These are phyloP conservation scores for Melaleuca quinquenervia DNA, from an alignment of 345 rosid genomes.

Conservation along the genomic window DNA sequence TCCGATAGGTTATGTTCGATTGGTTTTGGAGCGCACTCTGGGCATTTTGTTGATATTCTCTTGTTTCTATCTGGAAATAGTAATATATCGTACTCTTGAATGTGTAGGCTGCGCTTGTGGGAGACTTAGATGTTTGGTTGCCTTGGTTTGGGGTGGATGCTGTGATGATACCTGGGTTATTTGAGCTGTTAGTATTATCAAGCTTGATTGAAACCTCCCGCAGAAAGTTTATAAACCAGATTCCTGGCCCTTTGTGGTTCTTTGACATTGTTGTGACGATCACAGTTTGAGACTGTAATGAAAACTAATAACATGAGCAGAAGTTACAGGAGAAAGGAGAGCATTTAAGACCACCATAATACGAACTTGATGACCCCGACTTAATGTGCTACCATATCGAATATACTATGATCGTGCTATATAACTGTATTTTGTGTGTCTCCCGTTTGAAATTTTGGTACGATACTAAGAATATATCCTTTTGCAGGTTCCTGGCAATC, in stretches of 20 bases:
- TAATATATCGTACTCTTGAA: background rate
- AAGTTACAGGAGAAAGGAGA: background rate
- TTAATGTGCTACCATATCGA: background rate
- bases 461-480: background rate
- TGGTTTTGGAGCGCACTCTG: background rate
- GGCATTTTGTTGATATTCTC: background rate
- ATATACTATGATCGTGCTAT: background rate
- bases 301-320: background rate
- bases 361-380: background rate
- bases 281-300: background rate
- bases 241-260: background rate
- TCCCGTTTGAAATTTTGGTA: background rate
- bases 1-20: background rate
- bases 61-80: background rate
- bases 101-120: background rate
- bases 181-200: background rate
- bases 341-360: background rate
- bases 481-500: constrained; percentile 54
- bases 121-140: background rate
- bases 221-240: background rate
- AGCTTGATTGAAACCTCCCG: background rate
- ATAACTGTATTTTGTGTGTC: background rate
- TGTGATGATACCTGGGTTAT: background rate
- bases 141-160: background rate
- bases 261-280: background rate